Evolutionary conservation across 1,139 yeast species (phyloP).

Genomic region (Yamadazyma spencermartinsiae): DNA sequence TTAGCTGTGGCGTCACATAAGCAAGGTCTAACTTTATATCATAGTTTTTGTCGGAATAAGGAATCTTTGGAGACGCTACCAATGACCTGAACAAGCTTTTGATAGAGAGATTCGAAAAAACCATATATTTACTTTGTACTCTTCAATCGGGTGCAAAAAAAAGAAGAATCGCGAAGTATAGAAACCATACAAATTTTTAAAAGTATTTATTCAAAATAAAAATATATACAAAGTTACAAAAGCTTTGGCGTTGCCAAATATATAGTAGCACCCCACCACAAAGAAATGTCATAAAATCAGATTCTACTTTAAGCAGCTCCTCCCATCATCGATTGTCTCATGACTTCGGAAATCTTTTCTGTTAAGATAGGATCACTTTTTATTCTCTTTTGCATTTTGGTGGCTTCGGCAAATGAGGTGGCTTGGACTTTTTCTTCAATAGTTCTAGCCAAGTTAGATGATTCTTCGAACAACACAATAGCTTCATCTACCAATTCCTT

Average conservation of each 20-base stretch:
- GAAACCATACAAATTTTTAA: neutral
- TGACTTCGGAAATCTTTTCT: slow-evolving; percentile 44
- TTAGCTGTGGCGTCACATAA: slow-evolving; percentile 57
- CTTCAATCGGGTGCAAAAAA: neutral
- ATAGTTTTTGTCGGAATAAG: neutral
- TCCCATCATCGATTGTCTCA: slow-evolving; percentile 30
- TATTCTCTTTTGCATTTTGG: slow-evolving; percentile 75
- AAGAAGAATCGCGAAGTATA: neutral
- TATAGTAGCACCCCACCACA: neutral
- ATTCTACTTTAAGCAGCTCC: slow-evolving; percentile 2
- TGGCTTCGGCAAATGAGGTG: slow-evolving; percentile 88
- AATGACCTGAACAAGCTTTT: neutral
- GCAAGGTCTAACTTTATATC: slow-evolving; percentile 54
- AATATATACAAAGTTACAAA: slow-evolving; percentile 10
- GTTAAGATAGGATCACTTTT: slow-evolving; percentile 64
- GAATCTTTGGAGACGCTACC: neutral
- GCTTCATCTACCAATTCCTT: slow-evolving; percentile 83
- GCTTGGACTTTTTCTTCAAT: slow-evolving; percentile 89
- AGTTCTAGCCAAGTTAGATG: slow-evolving; percentile 79
- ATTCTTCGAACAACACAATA: slow-evolving; percentile 74
- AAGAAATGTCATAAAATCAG: no score
- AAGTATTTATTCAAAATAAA: slow-evolving; percentile 1
- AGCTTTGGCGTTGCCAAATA: neutral
- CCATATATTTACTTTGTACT: no score
- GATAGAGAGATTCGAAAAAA: no score